Evolutionary conservation across 441 rosid species (phyloP).

Genomic region (Syzygium syzygioides): DNA sequence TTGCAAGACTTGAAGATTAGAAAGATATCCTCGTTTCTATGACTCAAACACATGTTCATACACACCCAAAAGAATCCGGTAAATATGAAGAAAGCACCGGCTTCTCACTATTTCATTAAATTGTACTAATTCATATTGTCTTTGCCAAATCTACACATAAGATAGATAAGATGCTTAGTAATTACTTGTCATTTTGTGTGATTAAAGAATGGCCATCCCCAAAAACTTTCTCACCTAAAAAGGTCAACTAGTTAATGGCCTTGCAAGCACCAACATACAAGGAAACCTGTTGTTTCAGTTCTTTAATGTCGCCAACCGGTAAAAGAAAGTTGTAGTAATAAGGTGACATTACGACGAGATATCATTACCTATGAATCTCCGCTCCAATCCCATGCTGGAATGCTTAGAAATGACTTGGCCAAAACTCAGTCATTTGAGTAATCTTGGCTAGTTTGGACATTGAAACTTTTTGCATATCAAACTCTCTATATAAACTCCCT

Average conservation of each 20-base stretch:
- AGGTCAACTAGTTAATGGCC: neutral
- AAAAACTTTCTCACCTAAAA: neutral
- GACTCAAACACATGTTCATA: too few species aligned
- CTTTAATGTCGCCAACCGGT: neutral
- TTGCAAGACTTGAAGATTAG: neutral
- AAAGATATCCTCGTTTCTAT: neutral
- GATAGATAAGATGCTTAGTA: neutral
- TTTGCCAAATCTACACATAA: neutral
- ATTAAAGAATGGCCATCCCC: neutral
- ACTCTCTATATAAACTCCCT: neutral
- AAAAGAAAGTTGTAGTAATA: neutral
- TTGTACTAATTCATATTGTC: neutral
- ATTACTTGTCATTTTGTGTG: neutral
- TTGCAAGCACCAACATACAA: neutral
- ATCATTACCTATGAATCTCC: neutral
- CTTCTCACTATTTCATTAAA: neutral
- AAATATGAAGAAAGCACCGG: neutral
- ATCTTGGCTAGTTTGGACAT: neutral
- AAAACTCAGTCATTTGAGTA: neutral
- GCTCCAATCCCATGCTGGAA: neutral
- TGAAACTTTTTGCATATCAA: neutral
- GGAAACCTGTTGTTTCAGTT: neutral
- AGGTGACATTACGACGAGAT: neutral
- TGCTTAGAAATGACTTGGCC: neutral
- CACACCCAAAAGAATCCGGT: neutral